These are phyloP conservation scores for Breviolum minutum DNA, from an alignment of 73 alveolate genomes.

Conservation along the genomic window DNA sequence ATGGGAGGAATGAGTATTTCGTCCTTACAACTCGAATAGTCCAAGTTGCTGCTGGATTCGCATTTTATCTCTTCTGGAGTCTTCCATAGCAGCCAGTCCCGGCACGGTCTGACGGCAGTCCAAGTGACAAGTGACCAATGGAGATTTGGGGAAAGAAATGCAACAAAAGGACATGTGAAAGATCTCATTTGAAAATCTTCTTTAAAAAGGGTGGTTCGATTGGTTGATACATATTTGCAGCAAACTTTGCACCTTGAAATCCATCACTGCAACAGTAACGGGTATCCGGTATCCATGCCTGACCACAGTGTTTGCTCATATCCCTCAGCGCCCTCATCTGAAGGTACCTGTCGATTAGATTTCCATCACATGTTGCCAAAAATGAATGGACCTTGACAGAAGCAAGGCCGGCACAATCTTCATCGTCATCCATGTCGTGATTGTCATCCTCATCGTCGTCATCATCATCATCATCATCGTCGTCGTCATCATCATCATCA, in stretches of 20 bases:
- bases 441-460: no score
- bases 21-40: not conserved
- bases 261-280: no score
- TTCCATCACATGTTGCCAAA: not conserved
- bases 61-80: slow-evolving; percentile 75
- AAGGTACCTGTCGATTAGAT: slow-evolving; percentile 26
- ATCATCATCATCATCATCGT: no score
- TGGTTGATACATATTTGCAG: no score
- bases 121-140: not conserved
- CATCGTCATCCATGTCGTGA: no score
- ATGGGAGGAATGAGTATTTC: not conserved
- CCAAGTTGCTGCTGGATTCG: slow-evolving; percentile 70
- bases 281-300: not conserved
- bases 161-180: no score
- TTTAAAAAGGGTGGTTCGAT: no score
- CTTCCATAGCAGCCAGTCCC: slow-evolving; percentile 79
- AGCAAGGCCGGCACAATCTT: no score
- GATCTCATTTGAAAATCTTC: no score
- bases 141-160: not conserved
- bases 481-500: no score
- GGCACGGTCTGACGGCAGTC: slow-evolving; percentile 56
- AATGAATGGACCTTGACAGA: no score
- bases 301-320: slow-evolving; percentile 90
- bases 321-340: slow-evolving; percentile 93
- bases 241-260: no score